Percentiles rank a stretch among this genome's conserved stretches.
phyloP scores from a whole-genome alignment of 2,329 filamentous ascomycete genomes.

The Kalmusia sp. region DNA sequence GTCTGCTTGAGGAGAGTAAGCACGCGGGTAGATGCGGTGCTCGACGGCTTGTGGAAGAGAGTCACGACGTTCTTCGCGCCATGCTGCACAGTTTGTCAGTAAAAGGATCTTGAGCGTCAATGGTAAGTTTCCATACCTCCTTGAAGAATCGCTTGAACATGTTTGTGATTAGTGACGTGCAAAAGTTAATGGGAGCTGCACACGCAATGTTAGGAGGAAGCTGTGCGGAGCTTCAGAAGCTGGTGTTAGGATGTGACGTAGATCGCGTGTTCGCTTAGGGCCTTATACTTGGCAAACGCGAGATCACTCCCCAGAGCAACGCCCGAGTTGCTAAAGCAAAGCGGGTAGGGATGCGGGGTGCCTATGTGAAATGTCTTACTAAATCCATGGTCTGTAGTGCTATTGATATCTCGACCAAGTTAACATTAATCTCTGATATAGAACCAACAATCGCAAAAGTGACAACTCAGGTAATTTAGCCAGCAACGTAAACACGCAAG shows the following conservation, averaged over 20 bases:
- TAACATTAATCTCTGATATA: no score
- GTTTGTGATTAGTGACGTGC: not conserved
- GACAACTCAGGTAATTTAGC: no score
- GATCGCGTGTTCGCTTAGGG: not conserved
- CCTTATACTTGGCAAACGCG: not conserved
- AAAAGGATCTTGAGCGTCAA: slow-evolving; percentile 53
- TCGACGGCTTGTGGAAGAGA: slow-evolving; percentile 87
- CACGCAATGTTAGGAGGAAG: not conserved
- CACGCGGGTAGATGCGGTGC: slow-evolving; percentile 74
- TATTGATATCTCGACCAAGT: no score
- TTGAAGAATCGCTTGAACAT: slow-evolving; percentile 15
- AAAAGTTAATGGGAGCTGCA: not conserved
- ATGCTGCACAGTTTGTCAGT: slow-evolving; percentile 41
- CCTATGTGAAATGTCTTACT: not conserved
- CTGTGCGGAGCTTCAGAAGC: slow-evolving; percentile 1
- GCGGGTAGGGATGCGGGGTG: not conserved
- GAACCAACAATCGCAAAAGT: no score
- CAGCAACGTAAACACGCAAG: no score
- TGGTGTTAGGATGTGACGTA: slow-evolving; percentile 4
- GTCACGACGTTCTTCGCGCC: slow-evolving; percentile 80
- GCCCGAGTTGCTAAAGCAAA: not conserved
- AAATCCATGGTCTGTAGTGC: no score
- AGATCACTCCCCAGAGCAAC: not conserved
- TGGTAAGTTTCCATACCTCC: slow-evolving; percentile 5
- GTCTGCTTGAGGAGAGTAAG: slow-evolving; percentile 81